Evolutionary conservation across 768 basidiomycete species (phyloP).

Genomic region (Fibroporia radiculosa): DNA sequence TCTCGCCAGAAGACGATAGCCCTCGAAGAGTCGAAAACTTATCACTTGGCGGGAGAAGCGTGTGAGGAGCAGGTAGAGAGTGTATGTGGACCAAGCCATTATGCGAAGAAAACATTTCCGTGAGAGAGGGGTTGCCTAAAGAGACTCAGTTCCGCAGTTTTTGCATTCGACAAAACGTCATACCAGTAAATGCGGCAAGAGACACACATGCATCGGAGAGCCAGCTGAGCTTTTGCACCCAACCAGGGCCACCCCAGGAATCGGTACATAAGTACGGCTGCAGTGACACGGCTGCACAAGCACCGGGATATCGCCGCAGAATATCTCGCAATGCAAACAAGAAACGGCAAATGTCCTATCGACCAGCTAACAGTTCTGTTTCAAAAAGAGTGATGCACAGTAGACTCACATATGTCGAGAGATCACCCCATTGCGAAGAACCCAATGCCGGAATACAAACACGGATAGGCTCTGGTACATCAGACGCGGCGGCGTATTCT

Average conservation of each 20-base stretch:
- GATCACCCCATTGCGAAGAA: conserved; percentile 64
- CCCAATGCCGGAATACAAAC: conserved; percentile 59
- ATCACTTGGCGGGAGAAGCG: conserved; percentile 72
- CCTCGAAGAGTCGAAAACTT: conserved; percentile 81
- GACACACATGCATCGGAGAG: conserved; percentile 67
- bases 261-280: conserved; percentile 56
- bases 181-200: conserved; percentile 75
- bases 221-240: conserved; percentile 78
- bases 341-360: conserved; percentile 64
- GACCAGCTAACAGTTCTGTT: conserved; percentile 1
- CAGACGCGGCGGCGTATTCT: neutral
- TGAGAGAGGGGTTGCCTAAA: conserved; percentile 71
- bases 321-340: conserved; percentile 57
- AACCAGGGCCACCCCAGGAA: conserved; percentile 54
- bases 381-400: neutral
- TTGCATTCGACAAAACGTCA: conserved; percentile 14
- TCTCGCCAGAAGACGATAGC: conserved; percentile 73
- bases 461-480: conserved; percentile 32
- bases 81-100: conserved; percentile 82
- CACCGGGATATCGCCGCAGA: conserved; percentile 48
- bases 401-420: conserved; percentile 37
- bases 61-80: conserved; percentile 65
- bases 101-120: conserved; percentile 69
- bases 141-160: neutral
- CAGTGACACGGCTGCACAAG: conserved; percentile 62